phyloP scores from a whole-genome alignment of 2,329 filamentous ascomycete species.

The Cyclaneusma minus region DNA sequence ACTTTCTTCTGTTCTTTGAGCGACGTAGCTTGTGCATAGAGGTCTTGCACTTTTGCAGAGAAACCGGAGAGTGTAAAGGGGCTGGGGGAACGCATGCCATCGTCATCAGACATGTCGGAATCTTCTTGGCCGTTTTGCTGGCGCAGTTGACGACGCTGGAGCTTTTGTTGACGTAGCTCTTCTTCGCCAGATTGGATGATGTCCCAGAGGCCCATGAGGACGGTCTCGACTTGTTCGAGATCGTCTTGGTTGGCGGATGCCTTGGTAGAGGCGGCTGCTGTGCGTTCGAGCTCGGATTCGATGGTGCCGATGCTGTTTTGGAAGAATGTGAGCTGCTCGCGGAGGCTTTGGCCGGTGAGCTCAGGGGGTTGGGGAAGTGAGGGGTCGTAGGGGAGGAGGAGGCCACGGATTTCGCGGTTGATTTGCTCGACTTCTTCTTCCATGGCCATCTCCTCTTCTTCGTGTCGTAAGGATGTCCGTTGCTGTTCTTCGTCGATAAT shows the following conservation, averaged over 20 bases:
- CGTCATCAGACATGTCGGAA: slow-evolving; percentile 44
- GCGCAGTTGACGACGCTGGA: slow-evolving; percentile 34
- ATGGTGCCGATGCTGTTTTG: slow-evolving; percentile 40
- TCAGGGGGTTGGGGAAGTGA: slow-evolving; percentile 42
- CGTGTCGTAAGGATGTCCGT: slow-evolving; percentile 16
- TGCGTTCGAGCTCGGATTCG: slow-evolving; percentile 18
- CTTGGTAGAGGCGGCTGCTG: slow-evolving; percentile 8
- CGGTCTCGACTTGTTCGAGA: slow-evolving; percentile 38
- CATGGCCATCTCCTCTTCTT: slow-evolving; percentile 14
- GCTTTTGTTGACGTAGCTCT: slow-evolving; percentile 36
- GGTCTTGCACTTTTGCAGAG: slow-evolving; percentile 59
- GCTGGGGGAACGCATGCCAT: slow-evolving; percentile 40
- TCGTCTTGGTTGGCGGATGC: slow-evolving; percentile 21
- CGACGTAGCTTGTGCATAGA: slow-evolving; percentile 61
- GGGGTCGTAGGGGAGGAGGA: slow-evolving; percentile 33
- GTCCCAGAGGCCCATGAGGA: slow-evolving; percentile 34
- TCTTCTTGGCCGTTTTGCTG: slow-evolving; percentile 45
- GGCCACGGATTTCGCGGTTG: slow-evolving; percentile 46
- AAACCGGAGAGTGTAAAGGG: slow-evolving; percentile 63
- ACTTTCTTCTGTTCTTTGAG: slow-evolving; percentile 81
- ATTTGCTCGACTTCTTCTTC: slow-evolving; percentile 42
- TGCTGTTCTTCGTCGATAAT: slow-evolving; percentile 43
- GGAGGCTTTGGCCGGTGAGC: slow-evolving; percentile 37
- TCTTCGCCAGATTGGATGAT: slow-evolving; percentile 33
- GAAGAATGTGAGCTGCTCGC: slow-evolving; percentile 55